Percentiles rank a stretch among this genome's conserved stretches.
These are phyloP conservation scores for Craterostigma plantagineum DNA, from an alignment of 257 asterid species.

Conservation along the genomic window DNA sequence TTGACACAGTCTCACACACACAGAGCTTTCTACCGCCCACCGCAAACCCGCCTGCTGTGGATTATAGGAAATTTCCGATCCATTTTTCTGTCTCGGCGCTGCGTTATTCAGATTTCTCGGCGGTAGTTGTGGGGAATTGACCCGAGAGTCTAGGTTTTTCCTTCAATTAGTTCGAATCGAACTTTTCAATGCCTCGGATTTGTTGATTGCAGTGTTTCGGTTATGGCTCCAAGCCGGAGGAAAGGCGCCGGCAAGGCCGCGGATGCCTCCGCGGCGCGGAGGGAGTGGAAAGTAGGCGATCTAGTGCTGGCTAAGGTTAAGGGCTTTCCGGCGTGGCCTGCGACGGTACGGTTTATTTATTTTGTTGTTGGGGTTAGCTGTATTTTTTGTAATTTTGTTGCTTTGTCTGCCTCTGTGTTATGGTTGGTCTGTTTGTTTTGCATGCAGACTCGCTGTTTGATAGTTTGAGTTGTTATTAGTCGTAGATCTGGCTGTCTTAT, in stretches of 20 bases:
- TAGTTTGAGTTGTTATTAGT: not conserved
- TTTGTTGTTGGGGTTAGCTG: not conserved
- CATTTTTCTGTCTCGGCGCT: too few relatives aligned
- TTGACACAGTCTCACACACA: too few relatives aligned
- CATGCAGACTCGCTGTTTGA: not conserved
- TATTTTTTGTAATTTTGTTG: not conserved
- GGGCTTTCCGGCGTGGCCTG: slow-evolving; percentile 97
- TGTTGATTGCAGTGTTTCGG: not conserved
- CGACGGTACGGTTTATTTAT: slow-evolving; percentile 30
- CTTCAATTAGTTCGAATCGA: not conserved
- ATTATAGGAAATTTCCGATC: too few relatives aligned
- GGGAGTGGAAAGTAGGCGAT: slow-evolving; percentile 83
- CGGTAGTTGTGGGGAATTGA: not conserved
- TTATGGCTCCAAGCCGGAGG: slow-evolving; percentile 79
- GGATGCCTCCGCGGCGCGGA: slow-evolving; percentile 34
- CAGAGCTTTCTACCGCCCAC: too few relatives aligned
- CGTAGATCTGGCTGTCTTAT: not conserved
- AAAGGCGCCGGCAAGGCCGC: slow-evolving; percentile 38
- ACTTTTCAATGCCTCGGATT: not conserved
- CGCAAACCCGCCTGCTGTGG: too few relatives aligned
- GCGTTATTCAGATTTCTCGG: too few relatives aligned
- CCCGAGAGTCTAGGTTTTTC: not conserved
- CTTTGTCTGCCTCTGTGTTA: not conserved
- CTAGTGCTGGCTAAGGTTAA: slow-evolving; percentile 94
- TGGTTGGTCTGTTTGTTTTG: not conserved